A percentile compares a stretch with the other conserved stretches of the same genome.
Evolutionary conservation across 2,329 filamentous ascomycete species (phyloP).

Genomic region (Fusarium nygamai): DNA sequence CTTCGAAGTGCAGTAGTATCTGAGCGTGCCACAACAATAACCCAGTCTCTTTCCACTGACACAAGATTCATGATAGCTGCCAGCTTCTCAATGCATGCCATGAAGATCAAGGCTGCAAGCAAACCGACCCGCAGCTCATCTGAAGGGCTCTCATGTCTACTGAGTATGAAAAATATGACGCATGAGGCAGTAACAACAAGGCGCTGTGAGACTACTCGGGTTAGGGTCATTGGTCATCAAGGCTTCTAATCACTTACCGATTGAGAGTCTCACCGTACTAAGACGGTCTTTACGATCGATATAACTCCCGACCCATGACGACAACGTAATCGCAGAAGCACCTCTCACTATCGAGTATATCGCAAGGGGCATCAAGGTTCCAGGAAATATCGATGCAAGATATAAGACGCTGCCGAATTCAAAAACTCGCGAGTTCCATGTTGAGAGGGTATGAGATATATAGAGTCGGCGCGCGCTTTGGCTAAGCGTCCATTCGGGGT

Average conservation of each 20-base stretch:
- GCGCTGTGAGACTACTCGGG: slow-evolving; percentile 49
- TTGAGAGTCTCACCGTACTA: slow-evolving; percentile 61
- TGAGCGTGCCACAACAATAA: slow-evolving; percentile 44
- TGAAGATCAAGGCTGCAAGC: slow-evolving; percentile 53
- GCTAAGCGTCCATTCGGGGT: slow-evolving; percentile 19
- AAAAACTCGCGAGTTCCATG: slow-evolving; percentile 72
- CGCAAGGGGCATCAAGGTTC: slow-evolving; percentile 72
- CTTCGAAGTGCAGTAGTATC: slow-evolving; percentile 30
- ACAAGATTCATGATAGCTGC: slow-evolving; percentile 72
- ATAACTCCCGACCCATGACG: slow-evolving; percentile 65
- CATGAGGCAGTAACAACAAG: slow-evolving; percentile 60
- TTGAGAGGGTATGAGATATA: slow-evolving; percentile 68
- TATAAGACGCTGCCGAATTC: slow-evolving; percentile 71
- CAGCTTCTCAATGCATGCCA: slow-evolving; percentile 77
- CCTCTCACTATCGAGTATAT: slow-evolving; percentile 74
- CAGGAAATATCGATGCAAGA: slow-evolving; percentile 63
- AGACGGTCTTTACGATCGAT: slow-evolving; percentile 68
- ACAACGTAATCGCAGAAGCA: slow-evolving; percentile 65
- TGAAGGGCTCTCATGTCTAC: background rate
- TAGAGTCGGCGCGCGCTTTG: slow-evolving; percentile 56
- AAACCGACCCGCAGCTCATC: slow-evolving; percentile 33
- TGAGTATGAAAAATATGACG: slow-evolving; percentile 52
- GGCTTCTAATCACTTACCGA: slow-evolving; percentile 40
- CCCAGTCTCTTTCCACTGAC: slow-evolving; percentile 77
- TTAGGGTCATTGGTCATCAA: background rate